Base-by-base conservation (phyloP, 345 rosid genomes). In the Rubroshorea leprosula region DNA sequence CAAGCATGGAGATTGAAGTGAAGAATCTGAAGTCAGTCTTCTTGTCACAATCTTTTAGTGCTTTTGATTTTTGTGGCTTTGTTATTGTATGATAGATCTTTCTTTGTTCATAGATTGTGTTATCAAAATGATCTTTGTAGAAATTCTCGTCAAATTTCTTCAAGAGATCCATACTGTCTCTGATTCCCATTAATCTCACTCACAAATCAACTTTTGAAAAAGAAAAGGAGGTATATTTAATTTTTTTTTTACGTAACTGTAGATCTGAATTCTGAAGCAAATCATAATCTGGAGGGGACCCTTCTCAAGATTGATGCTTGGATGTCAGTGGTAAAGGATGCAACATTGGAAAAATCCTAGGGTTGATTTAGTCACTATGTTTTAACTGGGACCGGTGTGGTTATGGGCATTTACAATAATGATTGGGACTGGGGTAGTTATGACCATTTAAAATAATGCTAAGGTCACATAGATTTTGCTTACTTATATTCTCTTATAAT, bases 11-110 rank as follows among this genome's bases (percentile, higher is more conserved):
- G 60, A 51, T 57, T 43, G 49, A 54, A 56, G 68, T n/a, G n/a
- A n/a, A 62, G 48, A 44, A 64, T 26, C 54, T 46, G 57, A 63
- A 64, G 78, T 69, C 64, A 68, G 80, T 71, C 64, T 59, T 45
- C 53, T 61, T 61, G 61, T 38, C 60, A 27, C 57, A 48, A 5
- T 23, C 44, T 43, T 38, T 6, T 27, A 58, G 44, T 19, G 31
- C 61, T 61, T 51, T 5, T 23, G 31, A 3, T n/a, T 56, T 44
- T 54, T 61, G n/a, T 26, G 49, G 43, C 25, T 26, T 66, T 61
- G 25, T 43, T 21, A 31, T 54, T 55, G 69, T 52, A 66, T 54
- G 65, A 67, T 63, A 25, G 60, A 23, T 23, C n/a, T n/a, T n/a
- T 62, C 68, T 20, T 26, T 49, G 67, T 63, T 46, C 63, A 67